These are phyloP conservation scores for Tilletiaria anomala DNA, from an alignment of 1,284 basidiomycete genomes.

Conservation along the genomic window DNA sequence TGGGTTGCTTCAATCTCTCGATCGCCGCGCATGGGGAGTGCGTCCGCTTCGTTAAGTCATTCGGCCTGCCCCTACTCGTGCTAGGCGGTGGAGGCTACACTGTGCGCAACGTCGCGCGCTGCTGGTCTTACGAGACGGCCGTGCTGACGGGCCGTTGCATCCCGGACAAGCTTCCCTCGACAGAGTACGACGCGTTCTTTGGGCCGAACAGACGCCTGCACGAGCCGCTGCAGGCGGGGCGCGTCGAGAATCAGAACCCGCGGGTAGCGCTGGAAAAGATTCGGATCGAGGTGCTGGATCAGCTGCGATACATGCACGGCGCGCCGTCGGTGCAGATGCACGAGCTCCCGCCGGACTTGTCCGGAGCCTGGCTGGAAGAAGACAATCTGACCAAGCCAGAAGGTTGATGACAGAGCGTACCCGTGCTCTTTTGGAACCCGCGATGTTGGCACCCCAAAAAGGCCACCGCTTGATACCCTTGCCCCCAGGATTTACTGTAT, in stretches of 20 bases:
- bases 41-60: constrained; percentile 86
- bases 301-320: constrained; percentile 80
- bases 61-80: constrained; percentile 74
- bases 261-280: constrained; percentile 60
- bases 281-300: constrained; percentile 68
- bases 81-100: constrained; percentile 92
- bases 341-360: constrained; percentile 83
- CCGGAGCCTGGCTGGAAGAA: constrained; percentile 63
- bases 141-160: constrained; percentile 59
- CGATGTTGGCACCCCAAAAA: too few relatives aligned
- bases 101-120: constrained; percentile 78
- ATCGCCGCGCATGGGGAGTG: constrained; percentile 98
- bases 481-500: too few relatives aligned
- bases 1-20: constrained; percentile 96
- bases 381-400: constrained; percentile 42
- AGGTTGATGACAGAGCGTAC: constrained; percentile 6
- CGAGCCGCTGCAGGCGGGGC: constrained; percentile 53
- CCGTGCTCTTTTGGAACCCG: too few relatives aligned
- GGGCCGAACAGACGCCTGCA: constrained; percentile 82
- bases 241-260: constrained; percentile 85
- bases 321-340: constrained; percentile 93
- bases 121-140: constrained; percentile 96
- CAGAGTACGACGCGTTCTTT: constrained; percentile 87
- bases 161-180: constrained; percentile 70
- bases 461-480: too few relatives aligned